Conservation (phyloP, 345 rosid species). For the Acer saccharum region DNA sequence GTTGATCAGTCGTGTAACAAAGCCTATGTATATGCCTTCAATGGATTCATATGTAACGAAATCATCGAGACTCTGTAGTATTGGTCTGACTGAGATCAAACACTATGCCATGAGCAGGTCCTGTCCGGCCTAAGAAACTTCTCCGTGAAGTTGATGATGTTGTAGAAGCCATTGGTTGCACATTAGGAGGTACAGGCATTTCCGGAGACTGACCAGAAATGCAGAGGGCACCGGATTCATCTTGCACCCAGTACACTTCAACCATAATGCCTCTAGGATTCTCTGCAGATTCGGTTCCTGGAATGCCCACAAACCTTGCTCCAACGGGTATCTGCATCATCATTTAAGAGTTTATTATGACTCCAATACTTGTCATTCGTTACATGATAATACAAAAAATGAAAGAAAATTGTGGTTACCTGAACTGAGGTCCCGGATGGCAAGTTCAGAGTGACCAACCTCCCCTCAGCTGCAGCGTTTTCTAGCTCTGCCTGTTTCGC, state of each 20-base stretch:
- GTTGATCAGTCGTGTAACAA: neutral
- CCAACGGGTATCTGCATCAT: slow-evolving; percentile 76
- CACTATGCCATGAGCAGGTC: slow-evolving; percentile 58
- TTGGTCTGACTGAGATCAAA: slow-evolving; percentile 49
- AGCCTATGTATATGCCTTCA: neutral
- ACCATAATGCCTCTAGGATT: slow-evolving; percentile 81
- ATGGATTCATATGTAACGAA: neutral
- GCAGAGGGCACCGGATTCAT: slow-evolving; percentile 82
- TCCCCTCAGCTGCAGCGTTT: slow-evolving; percentile 78
- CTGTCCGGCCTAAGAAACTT: slow-evolving; percentile 36
- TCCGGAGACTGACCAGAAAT: slow-evolving; percentile 80
- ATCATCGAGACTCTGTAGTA: slow-evolving; percentile 16
- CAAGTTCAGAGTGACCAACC: slow-evolving; percentile 59
- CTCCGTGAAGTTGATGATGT: slow-evolving; percentile 24
- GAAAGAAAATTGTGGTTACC: slow-evolving; percentile 35
- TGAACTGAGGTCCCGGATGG: slow-evolving; percentile 67
- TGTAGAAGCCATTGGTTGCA: slow-evolving; percentile 28
- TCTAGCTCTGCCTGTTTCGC: slow-evolving; percentile 93
- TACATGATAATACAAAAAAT: neutral
- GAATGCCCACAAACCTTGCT: slow-evolving; percentile 75
- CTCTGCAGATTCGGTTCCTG: slow-evolving; percentile 60
- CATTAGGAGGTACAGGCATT: slow-evolving; percentile 58
- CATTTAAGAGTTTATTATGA: neutral
- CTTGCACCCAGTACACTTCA: slow-evolving; percentile 92
- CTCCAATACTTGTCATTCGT: neutral